Base-by-base conservation (phyloP, 1,284 basidiomycete species). In the Irpex sp. region DNA sequence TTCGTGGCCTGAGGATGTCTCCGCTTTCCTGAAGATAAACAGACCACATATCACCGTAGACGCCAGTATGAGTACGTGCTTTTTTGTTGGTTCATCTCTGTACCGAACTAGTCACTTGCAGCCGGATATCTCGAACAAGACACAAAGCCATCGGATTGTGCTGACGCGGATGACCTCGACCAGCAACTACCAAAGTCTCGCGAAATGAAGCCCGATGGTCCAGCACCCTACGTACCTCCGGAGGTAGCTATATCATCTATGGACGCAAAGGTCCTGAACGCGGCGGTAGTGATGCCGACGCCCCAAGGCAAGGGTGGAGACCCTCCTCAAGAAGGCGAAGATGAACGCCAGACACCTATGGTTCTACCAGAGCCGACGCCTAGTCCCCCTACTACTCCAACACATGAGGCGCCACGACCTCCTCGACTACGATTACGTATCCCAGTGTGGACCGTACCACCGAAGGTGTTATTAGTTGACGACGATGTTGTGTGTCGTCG, bases 401-500 rank as follows among this genome's bases (percentile, higher is more conserved):
- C 53, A 59, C 33, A 60, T 16, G 33, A 58, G 56, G 14, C 14
- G 53, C 58, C 68, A 58, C 74, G 74, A 65, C 85, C 78, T 67
- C 68, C 91, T 36, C 80, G 88, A 4, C 85, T 91, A 36, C 78
- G 88, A 14, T 73, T 88, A 57, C 87, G 58, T 90, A 92, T 53
- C 16, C 93, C 94, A 0, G 90, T 87, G 5, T 95, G 93, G 93
- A 87, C 90, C 0, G 88, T 93, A 1, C 87, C 91, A 0, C 93
- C 93, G 1, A 78, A 89, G 2, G 95, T 98, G 56, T 76, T 98
- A 57, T 83, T 98, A 5, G 96, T 98, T 9, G 96, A 98, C 72
- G 96, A 98, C 73, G 96, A 98, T 71, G 90, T 89, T 12, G 93
- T 98, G 23, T 94, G 89, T 72, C 78, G 95, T 56, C 89, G 88